Conservation (phyloP, 139 green algal species). For the Deuterostichococcus epilithicus region DNA sequence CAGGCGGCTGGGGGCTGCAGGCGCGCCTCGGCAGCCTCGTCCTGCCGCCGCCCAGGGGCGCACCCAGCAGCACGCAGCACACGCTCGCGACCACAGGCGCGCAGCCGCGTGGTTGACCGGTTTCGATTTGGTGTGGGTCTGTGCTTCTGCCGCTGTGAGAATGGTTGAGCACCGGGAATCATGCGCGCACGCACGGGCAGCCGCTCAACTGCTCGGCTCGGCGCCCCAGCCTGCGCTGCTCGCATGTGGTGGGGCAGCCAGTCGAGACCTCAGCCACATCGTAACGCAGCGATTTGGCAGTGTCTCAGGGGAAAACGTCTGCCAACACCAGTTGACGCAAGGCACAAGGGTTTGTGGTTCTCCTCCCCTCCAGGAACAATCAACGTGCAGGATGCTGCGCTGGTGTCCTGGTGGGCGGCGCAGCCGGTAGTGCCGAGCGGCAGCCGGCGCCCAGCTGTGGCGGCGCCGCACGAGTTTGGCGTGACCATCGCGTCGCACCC, state of each 20-base stretch:
- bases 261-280: too few species aligned
- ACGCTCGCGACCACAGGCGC: background rate
- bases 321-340: background rate
- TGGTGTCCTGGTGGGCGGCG: background rate
- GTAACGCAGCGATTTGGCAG: too few species aligned
- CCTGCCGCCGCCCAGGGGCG: background rate
- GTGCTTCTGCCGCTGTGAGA: too few species aligned
- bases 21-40: background rate
- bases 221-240: too few species aligned
- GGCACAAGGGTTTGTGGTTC: too few species aligned
- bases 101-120: too few species aligned
- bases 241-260: too few species aligned
- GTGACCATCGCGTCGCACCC: background rate
- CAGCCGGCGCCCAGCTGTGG: background rate
- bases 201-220: too few species aligned
- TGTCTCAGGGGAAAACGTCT: background rate
- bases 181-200: too few species aligned
- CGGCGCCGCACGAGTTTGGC: background rate
- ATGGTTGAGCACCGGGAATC: too few species aligned
- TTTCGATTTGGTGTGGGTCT: too few species aligned
- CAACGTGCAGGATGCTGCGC: background rate
- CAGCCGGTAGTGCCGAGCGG: background rate
- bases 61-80: background rate
- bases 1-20: background rate
- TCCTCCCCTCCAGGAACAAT: background rate